Percentiles rank a stretch among this genome's conserved stretches.
Evolutionary conservation across 306 rosid species (phyloP).

Genomic region (Citrullus mucosospermus): DNA sequence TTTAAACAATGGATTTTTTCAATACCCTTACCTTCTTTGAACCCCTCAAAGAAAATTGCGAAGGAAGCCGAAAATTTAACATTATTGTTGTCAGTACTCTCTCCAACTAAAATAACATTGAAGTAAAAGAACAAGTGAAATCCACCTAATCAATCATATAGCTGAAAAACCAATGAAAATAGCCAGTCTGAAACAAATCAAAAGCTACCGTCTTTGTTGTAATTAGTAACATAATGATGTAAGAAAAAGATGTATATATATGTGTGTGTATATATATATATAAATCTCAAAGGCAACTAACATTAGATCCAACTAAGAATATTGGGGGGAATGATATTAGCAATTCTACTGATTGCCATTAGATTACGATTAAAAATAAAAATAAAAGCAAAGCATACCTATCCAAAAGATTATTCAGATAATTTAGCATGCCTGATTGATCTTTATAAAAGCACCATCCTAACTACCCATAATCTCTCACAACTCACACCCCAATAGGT

Average conservation of each 20-base stretch:
- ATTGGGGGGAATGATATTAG: not conserved
- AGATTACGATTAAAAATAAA: constrained; percentile 23
- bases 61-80: not conserved
- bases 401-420: constrained; percentile 47
- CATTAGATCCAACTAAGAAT: not conserved
- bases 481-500: constrained; percentile 27
- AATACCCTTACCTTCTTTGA: not conserved
- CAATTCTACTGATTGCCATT: constrained; percentile 35
- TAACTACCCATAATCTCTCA: constrained; percentile 44
- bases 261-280: no score
- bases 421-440: constrained; percentile 33
- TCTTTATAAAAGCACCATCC: constrained; percentile 46
- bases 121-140: not conserved
- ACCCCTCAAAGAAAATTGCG: not conserved
- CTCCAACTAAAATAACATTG: not conserved
- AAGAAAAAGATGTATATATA: not conserved
- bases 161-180: not conserved
- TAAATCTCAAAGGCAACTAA: not conserved
- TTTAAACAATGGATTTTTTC: not conserved
- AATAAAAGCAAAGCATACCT: constrained; percentile 19
- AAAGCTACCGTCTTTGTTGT: not conserved
- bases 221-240: not conserved
- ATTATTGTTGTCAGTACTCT: not conserved
- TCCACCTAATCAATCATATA: not conserved
- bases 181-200: not conserved